Base-by-base conservation (phyloP, 1,284 basidiomycete genomes). In the Termitomyces sp. region DNA sequence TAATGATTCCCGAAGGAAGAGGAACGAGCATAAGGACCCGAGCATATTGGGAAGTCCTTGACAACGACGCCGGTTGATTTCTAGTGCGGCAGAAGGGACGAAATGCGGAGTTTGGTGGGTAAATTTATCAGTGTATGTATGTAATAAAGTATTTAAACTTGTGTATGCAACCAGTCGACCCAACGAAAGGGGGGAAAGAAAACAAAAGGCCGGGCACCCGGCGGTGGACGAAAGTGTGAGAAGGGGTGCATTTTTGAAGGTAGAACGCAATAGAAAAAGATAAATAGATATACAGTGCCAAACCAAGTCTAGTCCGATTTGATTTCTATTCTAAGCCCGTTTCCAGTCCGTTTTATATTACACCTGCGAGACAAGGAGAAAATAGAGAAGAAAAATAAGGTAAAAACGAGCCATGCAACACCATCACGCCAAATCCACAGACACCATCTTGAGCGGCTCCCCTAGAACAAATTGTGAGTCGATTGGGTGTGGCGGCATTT, bases 391-490 rank as follows among this genome's bases (percentile, higher is more conserved):
- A 24, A 41, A 43, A n/a, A 36, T 9, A 34, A 26, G 17, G 4
- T 9, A n/a, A 5, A 19, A 42, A 21, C 17, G 10, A 9, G 36
- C 9, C 15, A 44, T 33, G n/a, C 10, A 24, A 44, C 41, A 54
- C 3, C 15, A 24, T 52, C 42, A 57, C 1, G 58, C 49, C 42
- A 50, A 28, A 17, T 57, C 53, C 21, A 59, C 55, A 12, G 52
- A 50, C 1, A 57, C 58, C 58, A 59, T 59, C 21, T 54, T 57
- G 21, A 59, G 58, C n/a, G 58, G 38, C 30, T 59, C 58, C 15
- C 57, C 55, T 2, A 57, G 40, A 24, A 50, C 58, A 28, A 59
- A 57, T 19, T 56, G 55, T 7, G 58, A 30, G 33, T 58, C 52
- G 15, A 56, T 41, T 7, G 52, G 41, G 9, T 44, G 46, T 33